Percentiles rank a stretch among this genome's conserved stretches.
phyloP scores from a whole-genome alignment of 129 eudicot species.

The Escallonia rubra region DNA sequence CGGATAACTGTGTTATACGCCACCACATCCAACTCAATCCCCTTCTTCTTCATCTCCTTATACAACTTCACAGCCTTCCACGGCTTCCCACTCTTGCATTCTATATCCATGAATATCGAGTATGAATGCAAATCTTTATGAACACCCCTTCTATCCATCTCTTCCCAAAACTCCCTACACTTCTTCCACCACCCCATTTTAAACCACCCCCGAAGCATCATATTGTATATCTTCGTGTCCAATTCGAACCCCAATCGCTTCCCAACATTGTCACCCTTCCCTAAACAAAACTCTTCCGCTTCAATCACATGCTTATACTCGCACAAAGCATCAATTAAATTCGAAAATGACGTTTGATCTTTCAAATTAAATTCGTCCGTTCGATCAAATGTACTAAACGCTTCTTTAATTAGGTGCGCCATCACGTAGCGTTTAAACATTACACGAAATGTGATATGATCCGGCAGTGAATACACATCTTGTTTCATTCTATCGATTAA shows the following conservation, averaged over 20 bases:
- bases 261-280: constrained; percentile 16
- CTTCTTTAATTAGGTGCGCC: constrained; percentile 81
- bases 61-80: constrained; percentile 87
- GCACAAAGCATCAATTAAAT: constrained; percentile 85
- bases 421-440: constrained; percentile 76
- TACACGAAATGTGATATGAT: constrained; percentile 63
- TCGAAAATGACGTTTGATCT: constrained; percentile 65
- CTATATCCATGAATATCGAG: constrained; percentile 86
- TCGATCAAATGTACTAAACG: constrained; percentile 37
- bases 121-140: constrained; percentile 74
- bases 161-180: constrained; percentile 93
- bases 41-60: constrained; percentile 85
- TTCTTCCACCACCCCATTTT: constrained; percentile 86
- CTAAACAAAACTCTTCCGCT: constrained; percentile 82
- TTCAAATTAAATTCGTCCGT: constrained; percentile 51
- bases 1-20: constrained; percentile 81
- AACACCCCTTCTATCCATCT: constrained; percentile 78
- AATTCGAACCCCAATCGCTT: constrained; percentile 21
- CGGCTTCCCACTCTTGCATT: constrained; percentile 79
- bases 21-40: constrained; percentile 77
- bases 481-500: constrained; percentile 54
- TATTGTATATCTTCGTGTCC: constrained; percentile 62
- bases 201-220: constrained; percentile 87
- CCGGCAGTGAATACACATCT: constrained; percentile 25
- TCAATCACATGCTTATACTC: constrained; percentile 90